Evolutionary conservation across 1,139 yeast genomes (phyloP), one percentile per base, ranked within the genome.

Genomic region (Nadsonia commutata): DNA sequence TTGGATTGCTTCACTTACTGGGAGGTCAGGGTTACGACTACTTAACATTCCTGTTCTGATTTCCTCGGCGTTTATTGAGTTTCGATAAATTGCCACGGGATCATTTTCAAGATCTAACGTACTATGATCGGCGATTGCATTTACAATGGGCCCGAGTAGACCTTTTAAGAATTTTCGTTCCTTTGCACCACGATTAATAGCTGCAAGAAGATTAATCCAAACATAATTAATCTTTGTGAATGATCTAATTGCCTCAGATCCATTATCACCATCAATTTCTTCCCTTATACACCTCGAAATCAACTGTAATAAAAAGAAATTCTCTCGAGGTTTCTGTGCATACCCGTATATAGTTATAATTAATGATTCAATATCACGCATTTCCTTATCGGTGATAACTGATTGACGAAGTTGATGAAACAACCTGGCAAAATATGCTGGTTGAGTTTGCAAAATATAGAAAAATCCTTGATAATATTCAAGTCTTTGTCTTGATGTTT

Each of bases 371-470:
- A 75, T 57, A 20, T 65, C 65, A 43, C 65, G 61, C 42, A 54
- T 53, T 43, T 61, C 67, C 40, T 52, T 61, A 36, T 58, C 67
- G 3, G 57, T 55, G 38, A 55, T 51, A 11, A 52, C 52, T 31
- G 53, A 49, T 11, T 51, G 51, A 17, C 53, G 52, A 21, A 57
- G 46, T 33, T 52, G 54, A 42, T 63, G 56, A 46, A 78, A 71
- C 37, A 85, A 60, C 23, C 78, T 65, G 1, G 78, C 70, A 55
- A 90, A 70, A 56, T 90, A 90, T 1, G 61, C 61, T 0, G 95
- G 86, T 55, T 83, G 85, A 0, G 95, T 83, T 57, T 93, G 98
- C 37, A 93, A 62, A 39, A 88, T 65, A 54, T 80, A 90, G 53
- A 90, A 80, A 45, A 90, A 59, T 7, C 83, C 80, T 53, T 82